phyloP scores from a whole-genome alignment of 148 eudicot genomes.

The Rhododendron mucronatum region DNA sequence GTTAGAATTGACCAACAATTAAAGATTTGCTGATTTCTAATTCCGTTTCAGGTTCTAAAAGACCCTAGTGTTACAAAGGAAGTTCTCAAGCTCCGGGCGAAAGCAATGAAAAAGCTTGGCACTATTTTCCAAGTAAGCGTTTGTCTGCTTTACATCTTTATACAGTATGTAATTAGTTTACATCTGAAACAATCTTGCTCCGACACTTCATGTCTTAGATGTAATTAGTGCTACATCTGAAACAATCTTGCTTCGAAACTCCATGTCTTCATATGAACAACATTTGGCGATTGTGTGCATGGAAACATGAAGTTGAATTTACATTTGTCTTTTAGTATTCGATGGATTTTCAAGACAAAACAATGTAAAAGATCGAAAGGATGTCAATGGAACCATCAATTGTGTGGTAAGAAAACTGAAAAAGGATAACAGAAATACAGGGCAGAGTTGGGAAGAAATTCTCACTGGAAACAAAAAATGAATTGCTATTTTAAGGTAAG shows the following conservation, averaged over 20 bases:
- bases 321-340: neutral
- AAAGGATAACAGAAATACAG: neutral
- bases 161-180: neutral
- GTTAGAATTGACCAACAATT: neutral
- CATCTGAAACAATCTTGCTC: neutral
- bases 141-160: neutral
- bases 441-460: neutral
- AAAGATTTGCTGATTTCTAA: neutral
- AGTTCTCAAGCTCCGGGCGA: slow-evolving; percentile 64
- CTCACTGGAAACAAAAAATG: neutral
- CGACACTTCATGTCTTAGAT: neutral
- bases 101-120: slow-evolving; percentile 82
- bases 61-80: slow-evolving; percentile 69
- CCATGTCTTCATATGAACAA: neutral
- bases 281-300: neutral
- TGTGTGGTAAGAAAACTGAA: neutral
- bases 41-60: slow-evolving; percentile 56
- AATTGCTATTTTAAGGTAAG: neutral
- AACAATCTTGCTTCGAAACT: neutral
- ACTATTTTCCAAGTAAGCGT: slow-evolving; percentile 71
- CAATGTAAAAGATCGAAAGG: neutral
- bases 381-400: neutral
- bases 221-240: neutral
- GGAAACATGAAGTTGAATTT: slow-evolving; percentile 1
- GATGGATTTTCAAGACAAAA: neutral